Conservation (phyloP, 768 basidiomycete genomes). For the Amanita inopinata region DNA sequence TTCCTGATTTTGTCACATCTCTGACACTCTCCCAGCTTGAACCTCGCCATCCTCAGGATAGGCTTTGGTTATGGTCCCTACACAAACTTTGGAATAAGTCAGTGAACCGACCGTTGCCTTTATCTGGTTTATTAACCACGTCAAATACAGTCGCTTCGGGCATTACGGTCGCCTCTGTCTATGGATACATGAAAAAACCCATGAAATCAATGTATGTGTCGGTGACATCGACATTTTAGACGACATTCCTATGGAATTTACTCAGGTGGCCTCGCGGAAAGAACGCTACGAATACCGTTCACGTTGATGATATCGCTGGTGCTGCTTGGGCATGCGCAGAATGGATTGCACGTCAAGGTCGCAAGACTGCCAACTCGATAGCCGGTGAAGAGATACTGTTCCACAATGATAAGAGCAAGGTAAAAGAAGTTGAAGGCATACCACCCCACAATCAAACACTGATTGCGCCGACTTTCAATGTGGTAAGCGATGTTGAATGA, state of each 20-base stretch:
- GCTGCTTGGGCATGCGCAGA: slow-evolving; percentile 66
- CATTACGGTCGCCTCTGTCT: slow-evolving; percentile 69
- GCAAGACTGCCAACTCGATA: slow-evolving; percentile 48
- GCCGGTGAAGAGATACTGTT: slow-evolving; percentile 63
- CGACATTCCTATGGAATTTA: slow-evolving; percentile 2
- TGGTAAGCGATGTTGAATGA: too few species aligned
- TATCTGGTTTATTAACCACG: slow-evolving; percentile 8
- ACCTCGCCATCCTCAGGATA: slow-evolving; percentile 68
- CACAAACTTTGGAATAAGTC: slow-evolving; percentile 59
- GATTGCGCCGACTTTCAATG: slow-evolving; percentile 72
- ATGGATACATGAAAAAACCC: slow-evolving; percentile 73
- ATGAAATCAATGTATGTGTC: slow-evolving; percentile 71
- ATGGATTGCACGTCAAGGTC: slow-evolving; percentile 63
- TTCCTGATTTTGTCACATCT: slow-evolving; percentile 5
- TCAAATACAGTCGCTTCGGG: slow-evolving; percentile 47
- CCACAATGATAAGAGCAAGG: slow-evolving; percentile 64
- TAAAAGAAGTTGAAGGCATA: slow-evolving; percentile 54
- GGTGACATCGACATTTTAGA: not conserved
- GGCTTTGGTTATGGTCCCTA: slow-evolving; percentile 80
- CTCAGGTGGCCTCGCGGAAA: slow-evolving; percentile 73
- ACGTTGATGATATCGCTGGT: slow-evolving; percentile 72
- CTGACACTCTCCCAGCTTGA: slow-evolving; percentile 40
- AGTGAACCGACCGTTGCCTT: slow-evolving; percentile 17
- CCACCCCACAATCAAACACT: slow-evolving; percentile 44
- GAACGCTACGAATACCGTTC: slow-evolving; percentile 65